Conservation (phyloP, 257 asterid species). For the Henckelia pumila region DNA sequence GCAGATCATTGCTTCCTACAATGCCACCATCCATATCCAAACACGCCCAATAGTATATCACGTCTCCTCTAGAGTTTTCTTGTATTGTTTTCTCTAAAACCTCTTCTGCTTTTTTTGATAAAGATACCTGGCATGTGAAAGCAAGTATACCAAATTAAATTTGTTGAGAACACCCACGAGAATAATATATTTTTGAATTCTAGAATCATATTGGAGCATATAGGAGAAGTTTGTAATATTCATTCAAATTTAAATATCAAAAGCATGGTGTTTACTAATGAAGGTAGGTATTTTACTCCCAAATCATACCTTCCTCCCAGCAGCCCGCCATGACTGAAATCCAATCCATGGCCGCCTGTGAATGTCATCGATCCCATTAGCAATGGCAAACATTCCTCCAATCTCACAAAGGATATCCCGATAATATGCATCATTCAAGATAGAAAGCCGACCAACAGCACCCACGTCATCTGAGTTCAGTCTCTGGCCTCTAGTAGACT, state of each 20-base stretch:
- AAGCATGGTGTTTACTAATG: background rate
- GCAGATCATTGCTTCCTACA: conserved; percentile 58
- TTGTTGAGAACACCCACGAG: conserved; percentile 10
- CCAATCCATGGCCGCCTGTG: conserved; percentile 99
- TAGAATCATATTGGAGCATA: conserved; percentile 13
- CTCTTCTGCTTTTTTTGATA: conserved; percentile 72
- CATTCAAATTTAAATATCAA: background rate
- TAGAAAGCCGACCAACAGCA: conserved; percentile 83
- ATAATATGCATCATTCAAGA: conserved; percentile 75
- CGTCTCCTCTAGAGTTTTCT: conserved; percentile 71
- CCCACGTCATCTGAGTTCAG: conserved; percentile 90
- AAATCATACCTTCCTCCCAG: conserved; percentile 74
- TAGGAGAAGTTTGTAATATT: conserved; percentile 14
- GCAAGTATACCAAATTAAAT: conserved; percentile 14
- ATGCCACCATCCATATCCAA: conserved; percentile 67
- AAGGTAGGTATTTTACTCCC: conserved; percentile 3
- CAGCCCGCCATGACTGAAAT: conserved; percentile 98
- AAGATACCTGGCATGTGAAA: conserved; percentile 57
- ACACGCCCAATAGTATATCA: conserved; percentile 78
- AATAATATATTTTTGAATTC: conserved; percentile 2
- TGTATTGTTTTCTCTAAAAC: conserved; percentile 72
- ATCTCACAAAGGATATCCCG: conserved; percentile 85
- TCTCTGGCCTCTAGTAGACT: conserved; percentile 71
- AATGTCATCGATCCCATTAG: conserved; percentile 74
- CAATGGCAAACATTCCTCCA: conserved; percentile 95